Evolutionary conservation across 129 eudicot genomes (phyloP), one percentile per base, ranked within the genome.

Genomic region (Flaveria sonorensis): DNA sequence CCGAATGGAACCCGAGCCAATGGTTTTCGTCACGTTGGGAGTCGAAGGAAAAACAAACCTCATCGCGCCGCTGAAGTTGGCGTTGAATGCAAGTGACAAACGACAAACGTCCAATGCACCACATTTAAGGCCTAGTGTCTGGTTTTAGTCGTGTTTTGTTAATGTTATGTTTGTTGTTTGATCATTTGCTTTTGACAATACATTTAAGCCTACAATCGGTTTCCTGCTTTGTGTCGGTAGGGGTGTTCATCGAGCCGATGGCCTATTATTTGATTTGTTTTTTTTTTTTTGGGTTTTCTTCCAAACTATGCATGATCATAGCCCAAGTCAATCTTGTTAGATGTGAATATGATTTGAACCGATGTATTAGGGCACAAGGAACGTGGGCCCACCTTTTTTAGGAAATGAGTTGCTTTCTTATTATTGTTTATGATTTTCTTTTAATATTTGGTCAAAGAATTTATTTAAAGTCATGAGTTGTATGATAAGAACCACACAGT

Each of bases 61-160:
- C 89, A 88, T 81, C 87, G 97, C 30, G 97, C 97, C 10, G 95
- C 97, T 42, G 97, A 92, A 86, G 96, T 81, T 15, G 96, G 91
- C 2, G 92, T 92, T 1, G 90, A 92, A 77, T 89, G 97, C 88
- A 82, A 76, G 74, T 90, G 81, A 82, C 20, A 32, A 47, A 15
- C 16, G 70, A 68, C 45, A 6, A 40, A 15, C 39, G 5, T 48
- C 8, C 18, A 47, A 63, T 19, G 40, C 15, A 39, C 15, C 30
- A 7, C 78, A 36, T 82, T 40, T 43, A 73, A 66, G 82, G 65
- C 28, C 46, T 76, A 21, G 68, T 65, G 68, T 64, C 14, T 6
- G 23, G 52, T 57, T 74, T 46, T 56, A 59, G 77, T 82, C 73
- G 9, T 7, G 15, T 71, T 64, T 18, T 77, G 71, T 79, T 72